A percentile compares a stretch with the other conserved stretches of the same genome.
These are phyloP conservation scores for Pyronema omphalodes DNA, from an alignment of 495 filamentous ascomycete species.

Conservation along the genomic window DNA sequence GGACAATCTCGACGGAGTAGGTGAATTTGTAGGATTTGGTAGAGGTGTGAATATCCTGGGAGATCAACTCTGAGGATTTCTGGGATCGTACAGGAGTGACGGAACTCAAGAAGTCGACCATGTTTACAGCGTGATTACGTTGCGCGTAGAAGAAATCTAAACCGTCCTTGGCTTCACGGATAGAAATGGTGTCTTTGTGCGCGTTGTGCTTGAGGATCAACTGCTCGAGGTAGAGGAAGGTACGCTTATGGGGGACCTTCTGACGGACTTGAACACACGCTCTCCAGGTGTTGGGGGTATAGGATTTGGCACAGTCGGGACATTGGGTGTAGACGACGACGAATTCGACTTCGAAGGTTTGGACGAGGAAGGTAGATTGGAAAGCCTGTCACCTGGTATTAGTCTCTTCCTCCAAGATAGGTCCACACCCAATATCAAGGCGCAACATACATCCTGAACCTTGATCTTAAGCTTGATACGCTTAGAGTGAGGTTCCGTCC, in stretches of 20 bases:
- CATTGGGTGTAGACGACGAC: slow-evolving; percentile 79
- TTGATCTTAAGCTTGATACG: slow-evolving; percentile 85
- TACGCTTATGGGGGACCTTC: slow-evolving; percentile 92
- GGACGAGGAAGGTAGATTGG: slow-evolving; percentile 64
- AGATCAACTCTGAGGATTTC: slow-evolving; percentile 82
- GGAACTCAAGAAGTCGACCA: slow-evolving; percentile 74
- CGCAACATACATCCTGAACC: slow-evolving; percentile 40
- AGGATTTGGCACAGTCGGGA: slow-evolving; percentile 73
- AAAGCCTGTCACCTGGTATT: slow-evolving; percentile 36
- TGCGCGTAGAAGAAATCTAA: slow-evolving; percentile 87
- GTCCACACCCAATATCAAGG: neutral
- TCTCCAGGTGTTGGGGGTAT: slow-evolving; percentile 72
- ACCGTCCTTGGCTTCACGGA: slow-evolving; percentile 84
- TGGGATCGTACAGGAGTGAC: slow-evolving; percentile 62
- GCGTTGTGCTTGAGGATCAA: slow-evolving; percentile 84
- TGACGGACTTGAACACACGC: slow-evolving; percentile 85
- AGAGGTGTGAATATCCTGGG: slow-evolving; percentile 76
- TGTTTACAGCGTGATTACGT: slow-evolving; percentile 79
- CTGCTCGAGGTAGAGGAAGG: slow-evolving; percentile 91
- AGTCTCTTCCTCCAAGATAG: neutral
- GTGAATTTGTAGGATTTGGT: slow-evolving; percentile 84
- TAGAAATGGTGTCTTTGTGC: slow-evolving; percentile 86
- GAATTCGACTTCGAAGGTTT: slow-evolving; percentile 86
- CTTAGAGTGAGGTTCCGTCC: slow-evolving; percentile 92
- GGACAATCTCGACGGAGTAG: slow-evolving; percentile 68